phyloP scores from a whole-genome alignment of 2,329 filamentous ascomycete genomes.

The Hymenoscyphus fructigenus region DNA sequence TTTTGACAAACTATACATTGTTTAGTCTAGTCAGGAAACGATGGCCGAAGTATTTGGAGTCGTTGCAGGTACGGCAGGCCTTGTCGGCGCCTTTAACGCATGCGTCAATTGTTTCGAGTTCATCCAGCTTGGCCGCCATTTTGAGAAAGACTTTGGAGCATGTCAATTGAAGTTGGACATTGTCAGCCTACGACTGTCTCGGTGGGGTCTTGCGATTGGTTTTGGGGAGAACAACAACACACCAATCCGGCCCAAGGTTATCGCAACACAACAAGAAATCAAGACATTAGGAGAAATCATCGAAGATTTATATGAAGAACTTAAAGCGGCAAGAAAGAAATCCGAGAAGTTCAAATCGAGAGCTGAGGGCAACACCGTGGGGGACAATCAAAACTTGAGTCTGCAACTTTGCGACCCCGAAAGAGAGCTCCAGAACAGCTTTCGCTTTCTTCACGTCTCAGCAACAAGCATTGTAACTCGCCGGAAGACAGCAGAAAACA shows the following conservation, averaged over 20 bases:
- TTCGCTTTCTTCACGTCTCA: background rate
- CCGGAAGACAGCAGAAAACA: background rate
- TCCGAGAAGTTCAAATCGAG: background rate
- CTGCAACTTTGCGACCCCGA: background rate
- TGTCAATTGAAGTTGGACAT: too few relatives aligned
- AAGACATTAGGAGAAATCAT: too few relatives aligned
- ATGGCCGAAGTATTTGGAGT: background rate
- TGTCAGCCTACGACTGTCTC: too few relatives aligned
- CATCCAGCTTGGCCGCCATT: constrained; percentile 40
- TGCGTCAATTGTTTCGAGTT: constrained; percentile 44
- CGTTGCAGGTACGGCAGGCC: constrained; percentile 29
- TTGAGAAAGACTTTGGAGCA: constrained; percentile 35
- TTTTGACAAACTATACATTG: too few relatives aligned
- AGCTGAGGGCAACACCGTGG: background rate
- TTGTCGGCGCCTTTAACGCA: constrained; percentile 40
- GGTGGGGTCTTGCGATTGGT: too few relatives aligned
- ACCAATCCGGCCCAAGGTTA: too few relatives aligned
- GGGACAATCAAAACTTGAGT: background rate
- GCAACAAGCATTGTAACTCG: background rate
- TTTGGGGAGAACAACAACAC: too few relatives aligned
- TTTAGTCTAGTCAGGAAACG: too few relatives aligned
- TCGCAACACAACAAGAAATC: too few relatives aligned
- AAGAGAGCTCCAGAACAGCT: background rate
- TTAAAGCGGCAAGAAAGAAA: background rate
- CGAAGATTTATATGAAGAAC: too few relatives aligned